Base-by-base conservation (phyloP, 1,284 basidiomycete genomes). In the Mrakiaceae sp. region DNA sequence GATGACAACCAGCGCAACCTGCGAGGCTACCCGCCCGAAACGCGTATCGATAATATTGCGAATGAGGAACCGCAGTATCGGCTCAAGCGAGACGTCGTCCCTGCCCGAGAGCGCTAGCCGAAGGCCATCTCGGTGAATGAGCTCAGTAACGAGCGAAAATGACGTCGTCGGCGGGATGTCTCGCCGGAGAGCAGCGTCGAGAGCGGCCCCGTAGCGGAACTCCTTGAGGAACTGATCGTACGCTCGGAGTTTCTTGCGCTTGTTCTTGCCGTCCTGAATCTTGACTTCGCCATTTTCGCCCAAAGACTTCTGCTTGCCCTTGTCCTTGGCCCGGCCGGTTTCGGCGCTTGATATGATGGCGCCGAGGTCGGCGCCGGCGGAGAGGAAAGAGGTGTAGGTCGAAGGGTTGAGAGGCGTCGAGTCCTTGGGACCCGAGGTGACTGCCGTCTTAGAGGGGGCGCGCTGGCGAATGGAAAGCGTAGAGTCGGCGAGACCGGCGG, bases 401-500 rank as follows among this genome's bases (percentile, higher is more conserved):
- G 65, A 66, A 6, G 65, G 65, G 62, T 66, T 66, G 49, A 66
- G 47, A 7, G 58, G 65, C 11, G 65, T 59, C 10, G 52, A 53
- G 54, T 66, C 65, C 55, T 58, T 51, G 14, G 60, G 9, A 4
- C 55, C 49, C n/a, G 55, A 58, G 39, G 53, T 3, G 12, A 50
- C 47, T 39, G 54, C 53, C 10, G 27, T 59, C 44, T 64, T 64
- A 4, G 63, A 58, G 44, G 63, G 63, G 6, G 63, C 63, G 52
- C 65, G 61, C 47, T 66, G 65, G 39, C 65, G 65, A 47, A 66
- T 62, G 7, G 91, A 92, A 10, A 98, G 81, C 1, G 95, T 98
- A 1, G 95, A 95, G 74, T 98, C 96, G 2, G 92, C 87, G 88
- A 98, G 92, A 42, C 95, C 96, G 2, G 89, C 90, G 0, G 90